These are phyloP conservation scores for Pogostemon cablin DNA, from an alignment of 257 asterid genomes.

Conservation along the genomic window DNA sequence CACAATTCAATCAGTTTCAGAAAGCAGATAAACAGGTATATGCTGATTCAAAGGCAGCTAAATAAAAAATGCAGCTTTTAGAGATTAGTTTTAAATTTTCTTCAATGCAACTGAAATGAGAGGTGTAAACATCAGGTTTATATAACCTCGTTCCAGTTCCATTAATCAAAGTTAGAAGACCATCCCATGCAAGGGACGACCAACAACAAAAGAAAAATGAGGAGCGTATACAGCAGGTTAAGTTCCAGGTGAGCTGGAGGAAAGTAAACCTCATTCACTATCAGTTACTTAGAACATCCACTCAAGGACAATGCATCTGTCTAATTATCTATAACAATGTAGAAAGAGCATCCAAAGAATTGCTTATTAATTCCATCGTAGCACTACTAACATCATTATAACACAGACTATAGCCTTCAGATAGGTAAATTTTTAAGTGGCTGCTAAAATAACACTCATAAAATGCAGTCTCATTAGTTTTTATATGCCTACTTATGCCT, in stretches of 20 bases:
- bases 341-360: background rate
- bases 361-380: background rate
- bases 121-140: background rate
- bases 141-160: background rate
- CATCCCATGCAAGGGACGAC: background rate
- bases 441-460: background rate
- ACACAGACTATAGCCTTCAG: background rate
- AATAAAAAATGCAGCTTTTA: background rate
- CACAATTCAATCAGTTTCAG: slow-evolving; percentile 24
- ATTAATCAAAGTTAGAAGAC: background rate
- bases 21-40: slow-evolving; percentile 8
- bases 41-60: background rate
- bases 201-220: background rate
- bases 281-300: background rate
- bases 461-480: background rate
- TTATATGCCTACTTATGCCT: background rate
- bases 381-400: background rate
- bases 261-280: background rate
- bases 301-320: background rate
- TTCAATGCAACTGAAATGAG: background rate
- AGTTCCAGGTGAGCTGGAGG: background rate
- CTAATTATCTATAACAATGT: background rate
- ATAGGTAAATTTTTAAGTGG: background rate
- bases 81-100: background rate
- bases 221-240: background rate